Base-by-base conservation (phyloP, 1,139 yeast species). In the Nakaseomyces uthaithaninus region DNA sequence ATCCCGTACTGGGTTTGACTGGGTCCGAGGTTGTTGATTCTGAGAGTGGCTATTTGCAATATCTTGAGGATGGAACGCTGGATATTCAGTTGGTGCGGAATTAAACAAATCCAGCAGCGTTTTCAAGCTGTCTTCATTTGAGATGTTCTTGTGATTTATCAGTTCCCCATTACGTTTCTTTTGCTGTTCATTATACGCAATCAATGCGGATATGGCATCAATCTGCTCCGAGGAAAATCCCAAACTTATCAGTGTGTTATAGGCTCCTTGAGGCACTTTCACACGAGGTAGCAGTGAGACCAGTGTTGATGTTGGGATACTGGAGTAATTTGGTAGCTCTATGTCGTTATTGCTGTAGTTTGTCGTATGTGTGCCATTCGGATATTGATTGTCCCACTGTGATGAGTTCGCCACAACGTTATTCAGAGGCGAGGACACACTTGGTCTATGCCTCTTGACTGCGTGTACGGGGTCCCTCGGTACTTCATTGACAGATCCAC, bases 191-290 rank as follows among this genome's bases (percentile, higher is more conserved):
- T 80, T 82, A 51, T 77, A 82, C 0, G 87, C 89, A 30, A 80
- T 75, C 41, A 81, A 65, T 1, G 85, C 84, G 18, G 84, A 77
- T 33, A 81, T 64, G 3, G 84, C 75, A 53, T 80, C 86, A 16
- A 81, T 80, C 56, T 81, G 89, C 35, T 75, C 76, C 45, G 71
- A 75, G 5, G 76, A 67, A 37, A 80, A 66, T 0, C 91, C 91
- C 1, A 80, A 84, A 16, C 75, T 72, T 14, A 70, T 71, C 37
- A 81, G 60, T 0, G 85, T 73, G 16, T 67, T 64, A 47, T 76
- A 72, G 1, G 87, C 89, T 3, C 85, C 85, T 4, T 77, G 78
- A 1, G 91, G 91, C 2, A 81, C 84, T 0, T 75, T 74, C 27
- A 77, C 76, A 49, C 74, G 72, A 15, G 85, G 85, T 24, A 78